Evolutionary conservation across 2,329 filamentous ascomycete genomes (phyloP).

Genomic region (Pseudocercospora cruenta): DNA sequence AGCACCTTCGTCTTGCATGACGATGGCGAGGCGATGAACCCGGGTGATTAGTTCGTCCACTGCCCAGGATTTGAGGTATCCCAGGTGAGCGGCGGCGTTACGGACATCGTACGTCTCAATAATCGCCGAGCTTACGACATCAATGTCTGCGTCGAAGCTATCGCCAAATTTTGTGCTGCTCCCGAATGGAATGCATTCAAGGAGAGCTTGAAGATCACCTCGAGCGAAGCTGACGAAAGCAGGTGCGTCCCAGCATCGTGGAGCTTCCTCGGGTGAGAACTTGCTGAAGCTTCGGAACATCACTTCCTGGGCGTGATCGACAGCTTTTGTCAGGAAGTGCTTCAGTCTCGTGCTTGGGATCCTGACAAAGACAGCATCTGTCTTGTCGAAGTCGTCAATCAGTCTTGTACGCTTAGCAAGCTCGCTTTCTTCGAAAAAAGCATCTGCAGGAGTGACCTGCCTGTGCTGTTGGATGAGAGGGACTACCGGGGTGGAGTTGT

Average conservation of each 20-base stretch:
- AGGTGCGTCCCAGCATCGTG: not conserved
- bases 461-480: not conserved
- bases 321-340: not conserved
- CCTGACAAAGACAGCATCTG: not conserved
- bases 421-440: not conserved
- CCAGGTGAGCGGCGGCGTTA: not conserved
- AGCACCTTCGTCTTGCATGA: not conserved
- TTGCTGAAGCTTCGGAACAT: not conserved
- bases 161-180: not conserved
- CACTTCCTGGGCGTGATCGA: not conserved
- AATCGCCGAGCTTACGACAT: not conserved
- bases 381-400: not conserved
- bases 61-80: not conserved
- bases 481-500: not conserved
- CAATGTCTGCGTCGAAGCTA: not conserved
- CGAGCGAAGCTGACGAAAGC: not conserved
- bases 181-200: not conserved
- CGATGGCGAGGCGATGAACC: not conserved
- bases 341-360: not conserved
- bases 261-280: not conserved
- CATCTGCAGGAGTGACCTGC: not conserved
- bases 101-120: not conserved
- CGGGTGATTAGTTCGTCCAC: not conserved
- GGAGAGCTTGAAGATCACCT: not conserved
- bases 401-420: not conserved